A percentile compares a stretch with the other conserved stretches of the same genome.
Conservation (phyloP, 257 asterid genomes). For the Rhazya stricta region DNA sequence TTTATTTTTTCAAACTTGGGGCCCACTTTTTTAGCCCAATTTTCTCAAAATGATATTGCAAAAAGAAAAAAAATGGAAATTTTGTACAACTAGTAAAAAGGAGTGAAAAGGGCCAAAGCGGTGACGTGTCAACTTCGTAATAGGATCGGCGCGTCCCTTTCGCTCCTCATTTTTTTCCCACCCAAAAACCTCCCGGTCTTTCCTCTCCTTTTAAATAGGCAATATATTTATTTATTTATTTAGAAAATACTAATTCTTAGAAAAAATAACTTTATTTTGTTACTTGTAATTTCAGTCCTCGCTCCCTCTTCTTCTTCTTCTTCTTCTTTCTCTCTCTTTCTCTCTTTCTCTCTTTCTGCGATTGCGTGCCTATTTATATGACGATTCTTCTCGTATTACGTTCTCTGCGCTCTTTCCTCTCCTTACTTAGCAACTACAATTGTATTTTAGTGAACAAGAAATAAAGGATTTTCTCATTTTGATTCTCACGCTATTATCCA, state of each 20-base stretch:
- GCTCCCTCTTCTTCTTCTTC: slow-evolving; percentile 20
- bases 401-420: slow-evolving; percentile 26
- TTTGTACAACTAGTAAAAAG: background rate
- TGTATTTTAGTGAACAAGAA: slow-evolving; percentile 10
- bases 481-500: slow-evolving; percentile 8
- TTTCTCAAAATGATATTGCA: background rate
- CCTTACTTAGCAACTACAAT: slow-evolving; percentile 10
- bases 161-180: slow-evolving; percentile 5
- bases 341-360: background rate
- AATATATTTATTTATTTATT: background rate
- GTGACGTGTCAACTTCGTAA: slow-evolving; percentile 25
- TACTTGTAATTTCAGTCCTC: slow-evolving; percentile 12
- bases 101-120: background rate
- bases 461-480: slow-evolving; percentile 9
- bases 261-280: background rate
- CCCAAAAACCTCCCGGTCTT: slow-evolving; percentile 26
- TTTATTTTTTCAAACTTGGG: background rate
- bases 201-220: slow-evolving; percentile 21
- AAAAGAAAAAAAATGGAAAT: background rate
- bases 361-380: slow-evolving; percentile 12
- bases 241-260: background rate
- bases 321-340: slow-evolving; percentile 10
- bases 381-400: slow-evolving; percentile 11
- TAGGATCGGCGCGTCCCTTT: slow-evolving; percentile 18
- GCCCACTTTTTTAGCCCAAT: too few species aligned